Base-by-base conservation (phyloP, 495 filamentous ascomycete species). In the Penicillium atrosanguineum region DNA sequence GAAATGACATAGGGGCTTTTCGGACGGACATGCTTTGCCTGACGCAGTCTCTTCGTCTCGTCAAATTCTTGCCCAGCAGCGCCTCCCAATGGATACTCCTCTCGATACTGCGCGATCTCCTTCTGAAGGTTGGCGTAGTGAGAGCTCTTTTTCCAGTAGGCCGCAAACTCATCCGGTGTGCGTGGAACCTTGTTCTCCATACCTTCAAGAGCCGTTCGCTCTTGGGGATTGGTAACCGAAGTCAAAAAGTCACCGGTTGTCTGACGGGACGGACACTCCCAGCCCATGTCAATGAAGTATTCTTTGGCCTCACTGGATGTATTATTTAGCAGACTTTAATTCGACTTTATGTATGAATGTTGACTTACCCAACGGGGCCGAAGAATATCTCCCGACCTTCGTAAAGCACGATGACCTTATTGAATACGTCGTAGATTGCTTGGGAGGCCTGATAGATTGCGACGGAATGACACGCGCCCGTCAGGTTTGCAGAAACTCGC, bases 381-480 rank as follows among this genome's bases (percentile, higher is more conserved):
- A 84, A 88, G 64, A 81, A 89, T n/a, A 88, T 86, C 58, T 88
- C 73, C 1, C 80, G 70, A 3, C 86, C 86, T 56, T 84, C 78
- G 57, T 87, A 87, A 0, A 89, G 60, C 0, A 89, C 78, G 12
- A 77, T 67, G 12, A 79, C 78, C 60, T 86, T 86, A 62, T 87
- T 82, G 52, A 87, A 86, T 7, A 72, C 62, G 53, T 76, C 69
- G 67, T 94, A 96, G 51, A 95, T 95, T 56, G 83, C 87, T 63
- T 96, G 89, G 9, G 84, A 87, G 0, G 90, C 90, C 67, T 95
- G 90, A 61, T 93, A 95, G 12, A 92, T 79, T 1, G 88, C 89
- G 25, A 92, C 89, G 29, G 90, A 88, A 23, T 89, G 90, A 44
- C 83, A 85, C 6, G 79, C 87, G 57, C 88, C 80, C 64, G 85